Conservation (phyloP, 1,284 basidiomycete species). For the Trametes pubescens region DNA sequence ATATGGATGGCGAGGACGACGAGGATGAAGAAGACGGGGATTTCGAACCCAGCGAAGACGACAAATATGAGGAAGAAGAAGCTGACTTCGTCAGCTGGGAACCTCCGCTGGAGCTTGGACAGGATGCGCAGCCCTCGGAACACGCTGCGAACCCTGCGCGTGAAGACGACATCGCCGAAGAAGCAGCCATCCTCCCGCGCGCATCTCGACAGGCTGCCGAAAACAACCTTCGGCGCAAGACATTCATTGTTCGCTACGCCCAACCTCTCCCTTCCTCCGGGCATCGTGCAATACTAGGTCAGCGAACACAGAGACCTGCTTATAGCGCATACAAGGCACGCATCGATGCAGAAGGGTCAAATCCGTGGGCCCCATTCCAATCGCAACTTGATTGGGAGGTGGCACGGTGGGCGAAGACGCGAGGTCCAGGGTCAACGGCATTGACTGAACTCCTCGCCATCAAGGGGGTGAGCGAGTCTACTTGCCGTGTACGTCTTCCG, state of each 20-base stretch:
- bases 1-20: neutral
- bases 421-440: conserved; percentile 31
- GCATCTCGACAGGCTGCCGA: too few relatives aligned
- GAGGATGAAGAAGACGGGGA: neutral
- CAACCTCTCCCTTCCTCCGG: neutral
- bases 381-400: conserved; percentile 31
- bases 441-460: conserved; percentile 25
- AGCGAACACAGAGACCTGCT: neutral
- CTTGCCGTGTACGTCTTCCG: neutral
- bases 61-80: too few relatives aligned
- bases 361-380: conserved; percentile 26
- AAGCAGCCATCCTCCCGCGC: too few relatives aligned
- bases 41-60: neutral
- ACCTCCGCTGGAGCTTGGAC: too few relatives aligned
- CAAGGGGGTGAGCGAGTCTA: conserved; percentile 29
- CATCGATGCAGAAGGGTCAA: neutral
- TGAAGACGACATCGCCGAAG: too few relatives aligned
- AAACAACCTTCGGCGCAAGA: too few relatives aligned
- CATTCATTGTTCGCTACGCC: too few relatives aligned
- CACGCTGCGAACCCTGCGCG: too few relatives aligned
- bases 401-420: conserved; percentile 33
- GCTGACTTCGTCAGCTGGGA: too few relatives aligned
- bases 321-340: neutral
- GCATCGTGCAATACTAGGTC: neutral
- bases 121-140: too few relatives aligned